A percentile compares a stretch with the other conserved stretches of the same genome.
Conservation (phyloP, 768 basidiomycete species). For the Polyporus arcularius region DNA sequence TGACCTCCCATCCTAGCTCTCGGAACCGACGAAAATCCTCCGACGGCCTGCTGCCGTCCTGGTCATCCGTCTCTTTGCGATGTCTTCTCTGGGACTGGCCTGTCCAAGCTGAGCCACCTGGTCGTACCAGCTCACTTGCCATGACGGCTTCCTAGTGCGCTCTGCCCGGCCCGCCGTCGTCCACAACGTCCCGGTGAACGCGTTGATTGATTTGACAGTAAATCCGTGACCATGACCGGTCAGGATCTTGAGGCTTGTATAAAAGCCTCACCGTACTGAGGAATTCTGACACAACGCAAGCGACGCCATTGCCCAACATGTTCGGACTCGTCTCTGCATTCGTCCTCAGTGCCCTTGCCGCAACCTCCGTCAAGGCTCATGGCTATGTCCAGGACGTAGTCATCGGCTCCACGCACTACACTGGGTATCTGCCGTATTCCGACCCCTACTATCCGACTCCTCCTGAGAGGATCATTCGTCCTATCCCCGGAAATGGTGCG, state of each 20-base stretch:
- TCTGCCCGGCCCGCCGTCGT: too few species aligned
- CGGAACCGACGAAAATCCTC: background rate
- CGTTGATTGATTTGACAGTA: too few species aligned
- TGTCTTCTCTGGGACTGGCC: background rate
- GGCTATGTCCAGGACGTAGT: slow-evolving; percentile 44
- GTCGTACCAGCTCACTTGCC: background rate
- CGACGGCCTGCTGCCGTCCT: background rate
- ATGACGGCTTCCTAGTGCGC: background rate
- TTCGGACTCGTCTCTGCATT: background rate
- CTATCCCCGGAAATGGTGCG: slow-evolving; percentile 44
- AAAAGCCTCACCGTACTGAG: background rate
- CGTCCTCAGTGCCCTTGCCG: background rate
- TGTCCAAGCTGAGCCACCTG: background rate
- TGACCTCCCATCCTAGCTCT: background rate
- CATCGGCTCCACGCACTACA: slow-evolving; percentile 35
- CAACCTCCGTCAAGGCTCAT: slow-evolving; percentile 31
- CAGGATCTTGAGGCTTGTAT: background rate
- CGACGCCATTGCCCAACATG: background rate
- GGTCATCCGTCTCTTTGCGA: background rate
- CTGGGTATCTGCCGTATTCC: slow-evolving; percentile 40
- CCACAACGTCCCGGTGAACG: too few species aligned
- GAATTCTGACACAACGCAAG: background rate
- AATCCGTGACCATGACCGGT: too few species aligned
- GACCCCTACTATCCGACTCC: slow-evolving; percentile 39
- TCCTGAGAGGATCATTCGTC: slow-evolving; percentile 43